A percentile compares a stretch with the other conserved stretches of the same genome.
phyloP scores from a whole-genome alignment of 2,329 filamentous ascomycete species.

The Ceratocystis alfenasii region DNA sequence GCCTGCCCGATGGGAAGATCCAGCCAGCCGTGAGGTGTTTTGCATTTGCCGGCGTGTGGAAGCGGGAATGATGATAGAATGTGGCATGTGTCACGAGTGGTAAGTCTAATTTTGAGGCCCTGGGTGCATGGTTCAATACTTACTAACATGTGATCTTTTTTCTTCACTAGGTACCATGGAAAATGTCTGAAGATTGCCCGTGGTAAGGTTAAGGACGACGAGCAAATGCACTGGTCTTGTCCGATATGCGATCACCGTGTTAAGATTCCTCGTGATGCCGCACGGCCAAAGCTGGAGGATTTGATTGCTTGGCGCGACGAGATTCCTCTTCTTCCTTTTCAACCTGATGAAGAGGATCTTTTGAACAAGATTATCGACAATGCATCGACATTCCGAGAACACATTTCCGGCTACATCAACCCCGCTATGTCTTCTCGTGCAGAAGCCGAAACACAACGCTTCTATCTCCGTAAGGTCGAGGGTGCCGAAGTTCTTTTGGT shows the following conservation, averaged over 20 bases:
- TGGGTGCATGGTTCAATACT: neutral
- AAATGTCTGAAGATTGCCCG: slow-evolving; percentile 96
- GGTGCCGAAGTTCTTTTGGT: slow-evolving; percentile 86
- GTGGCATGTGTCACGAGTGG: slow-evolving; percentile 96
- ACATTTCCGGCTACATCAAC: slow-evolving; percentile 68
- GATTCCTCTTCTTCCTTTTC: slow-evolving; percentile 70
- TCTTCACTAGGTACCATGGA: slow-evolving; percentile 69
- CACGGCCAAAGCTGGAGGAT: slow-evolving; percentile 88
- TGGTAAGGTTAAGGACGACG: slow-evolving; percentile 95
- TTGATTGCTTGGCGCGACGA: slow-evolving; percentile 75
- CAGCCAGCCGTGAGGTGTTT: slow-evolving; percentile 66
- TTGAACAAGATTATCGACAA: slow-evolving; percentile 77
- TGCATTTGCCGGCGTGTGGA: slow-evolving; percentile 91
- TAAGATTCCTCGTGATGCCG: slow-evolving; percentile 91
- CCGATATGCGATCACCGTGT: slow-evolving; percentile 96
- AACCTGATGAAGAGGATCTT: slow-evolving; percentile 85
- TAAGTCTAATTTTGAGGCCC: slow-evolving; percentile 34
- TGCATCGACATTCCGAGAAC: slow-evolving; percentile 71
- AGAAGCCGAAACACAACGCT: slow-evolving; percentile 47
- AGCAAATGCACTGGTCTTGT: slow-evolving; percentile 74
- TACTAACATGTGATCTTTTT: neutral
- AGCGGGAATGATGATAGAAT: slow-evolving; percentile 99
- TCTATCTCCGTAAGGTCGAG: slow-evolving; percentile 94
- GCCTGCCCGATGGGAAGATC: slow-evolving; percentile 47
- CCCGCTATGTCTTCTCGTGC: slow-evolving; percentile 57